Evolutionary conservation across 2,329 filamentous ascomycete genomes (phyloP), one percentile per base, ranked within the genome.

Genomic region (Sclerotinia subarctica): DNA sequence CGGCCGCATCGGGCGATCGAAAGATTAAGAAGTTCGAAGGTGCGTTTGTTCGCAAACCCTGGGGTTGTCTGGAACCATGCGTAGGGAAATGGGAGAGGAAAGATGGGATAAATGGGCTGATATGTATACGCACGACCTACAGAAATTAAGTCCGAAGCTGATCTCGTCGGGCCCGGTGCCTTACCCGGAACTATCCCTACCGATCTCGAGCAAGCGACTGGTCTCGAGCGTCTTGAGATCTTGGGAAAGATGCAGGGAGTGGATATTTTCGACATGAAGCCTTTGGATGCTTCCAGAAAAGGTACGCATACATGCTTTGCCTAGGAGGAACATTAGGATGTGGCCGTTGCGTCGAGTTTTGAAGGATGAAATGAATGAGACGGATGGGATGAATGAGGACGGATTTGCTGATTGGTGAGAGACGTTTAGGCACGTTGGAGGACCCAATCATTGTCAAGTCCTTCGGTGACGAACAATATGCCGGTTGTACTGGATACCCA

Each of bases 181-280:
- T 81, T 86, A 76, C 83, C 88, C 73, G 94, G 95, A 79, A 91
- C 90, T 79, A 85, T 99, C 74, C 93, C 95, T 74, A 96, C 92
- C 82, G 95, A 99, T 82, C 82, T 96, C 79, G 93, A 98, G 81
- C 95, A 99, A 82, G 84, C 95, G 70, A 98, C 95, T 76, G 95
- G 95, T 91, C 86, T 98, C 70, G 95, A 99, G 86, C 94, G 95
- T 88, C 88, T 99, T 76, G 95, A 99, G 83, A 95, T 99, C 78
- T 86, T 99, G 80, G 95, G 95, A 83, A 99, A 99, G 89, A 97
- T 98, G 91, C 93, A 98, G 86, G 94, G 95, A 74, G 85, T 97
- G 77, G 95, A 99, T 79, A 85, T 98, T 80, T 99, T 99, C 84
- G 94, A 99, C 84, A 97, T 98, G 95, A 90, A 88, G 82, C 95